phyloP scores from a whole-genome alignment of 768 basidiomycete species.

The Phaffia australis region DNA sequence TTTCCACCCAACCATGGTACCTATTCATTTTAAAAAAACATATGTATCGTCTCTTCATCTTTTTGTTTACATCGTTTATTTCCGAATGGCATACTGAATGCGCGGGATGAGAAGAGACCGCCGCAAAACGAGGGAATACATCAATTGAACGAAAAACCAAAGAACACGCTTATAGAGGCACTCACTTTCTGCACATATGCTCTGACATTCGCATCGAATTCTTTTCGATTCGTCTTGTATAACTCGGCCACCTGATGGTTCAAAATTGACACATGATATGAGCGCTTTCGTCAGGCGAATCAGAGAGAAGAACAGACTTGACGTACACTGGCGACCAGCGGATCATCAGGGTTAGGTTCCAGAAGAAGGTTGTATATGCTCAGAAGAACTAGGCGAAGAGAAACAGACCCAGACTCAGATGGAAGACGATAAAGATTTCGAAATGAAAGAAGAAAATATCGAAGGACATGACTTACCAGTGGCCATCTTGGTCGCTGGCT shows the following conservation, averaged over 20 bases:
- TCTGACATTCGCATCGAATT: conserved; percentile 20
- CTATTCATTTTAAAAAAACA: background rate
- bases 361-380: conserved; percentile 36
- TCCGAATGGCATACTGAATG: background rate
- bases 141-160: background rate
- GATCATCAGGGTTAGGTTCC: conserved; percentile 39
- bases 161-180: background rate
- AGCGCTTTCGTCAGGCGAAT: conserved; percentile 32
- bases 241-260: conserved; percentile 20
- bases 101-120: background rate
- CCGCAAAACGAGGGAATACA: background rate
- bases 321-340: conserved; percentile 37
- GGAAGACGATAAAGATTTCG: background rate
- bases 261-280: background rate
- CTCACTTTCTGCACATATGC: conserved; percentile 20
- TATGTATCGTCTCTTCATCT: background rate
- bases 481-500: conserved; percentile 32
- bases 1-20: background rate
- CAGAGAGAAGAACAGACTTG: conserved; percentile 32
- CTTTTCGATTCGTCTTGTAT: conserved; percentile 15
- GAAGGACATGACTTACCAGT: background rate
- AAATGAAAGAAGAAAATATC: too few relatives aligned
- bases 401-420: background rate
- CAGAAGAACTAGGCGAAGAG: conserved; percentile 30
- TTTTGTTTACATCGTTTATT: background rate